These are phyloP conservation scores for Mycena rosella DNA, from an alignment of 768 basidiomycete genomes.

Conservation along the genomic window DNA sequence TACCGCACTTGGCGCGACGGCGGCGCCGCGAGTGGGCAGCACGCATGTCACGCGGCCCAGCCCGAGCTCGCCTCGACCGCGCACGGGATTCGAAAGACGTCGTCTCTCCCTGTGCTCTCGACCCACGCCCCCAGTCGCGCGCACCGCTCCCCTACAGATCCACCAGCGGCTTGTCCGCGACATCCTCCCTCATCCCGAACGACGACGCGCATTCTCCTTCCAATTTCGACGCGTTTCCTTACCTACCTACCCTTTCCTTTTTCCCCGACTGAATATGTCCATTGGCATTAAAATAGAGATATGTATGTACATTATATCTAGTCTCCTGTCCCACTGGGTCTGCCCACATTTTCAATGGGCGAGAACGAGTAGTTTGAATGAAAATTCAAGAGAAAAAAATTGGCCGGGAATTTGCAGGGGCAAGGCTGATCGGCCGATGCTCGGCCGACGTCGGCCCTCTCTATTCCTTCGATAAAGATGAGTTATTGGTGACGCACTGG, in stretches of 20 bases:
- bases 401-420: not conserved
- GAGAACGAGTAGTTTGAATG: not conserved
- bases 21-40: constrained; percentile 13
- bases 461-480: not conserved
- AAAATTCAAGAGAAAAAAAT: no score
- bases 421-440: not conserved
- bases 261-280: no score
- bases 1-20: constrained; percentile 5
- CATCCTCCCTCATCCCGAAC: not conserved
- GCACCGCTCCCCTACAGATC: not conserved
- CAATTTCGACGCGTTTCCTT: not conserved
- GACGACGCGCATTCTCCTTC: not conserved
- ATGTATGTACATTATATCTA: no score
- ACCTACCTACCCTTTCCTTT: not conserved
- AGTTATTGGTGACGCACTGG: no score
- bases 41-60: not conserved
- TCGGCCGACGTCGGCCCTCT: not conserved
- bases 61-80: not conserved
- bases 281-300: no score
- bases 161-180: not conserved
- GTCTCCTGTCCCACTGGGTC: no score
- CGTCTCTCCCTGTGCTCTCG: not conserved
- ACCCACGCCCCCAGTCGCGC: constrained; percentile 2
- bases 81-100: not conserved
- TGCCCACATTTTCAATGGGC: not conserved